phyloP scores from a whole-genome alignment of 2,329 filamentous ascomycete species.

The Hirsutella rhossiliensis region DNA sequence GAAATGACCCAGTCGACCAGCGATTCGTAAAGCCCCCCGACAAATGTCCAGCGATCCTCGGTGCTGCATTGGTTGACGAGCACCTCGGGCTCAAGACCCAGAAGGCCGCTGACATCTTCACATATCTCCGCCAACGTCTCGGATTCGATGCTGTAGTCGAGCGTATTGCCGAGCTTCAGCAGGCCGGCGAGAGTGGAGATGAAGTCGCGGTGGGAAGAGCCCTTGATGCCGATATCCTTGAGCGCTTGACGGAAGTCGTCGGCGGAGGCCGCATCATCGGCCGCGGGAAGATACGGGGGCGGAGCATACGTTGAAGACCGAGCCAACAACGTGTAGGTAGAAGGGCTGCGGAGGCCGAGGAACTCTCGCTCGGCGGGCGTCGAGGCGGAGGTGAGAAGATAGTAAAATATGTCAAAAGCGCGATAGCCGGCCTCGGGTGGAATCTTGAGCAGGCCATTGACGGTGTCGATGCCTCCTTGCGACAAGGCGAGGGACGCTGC shows the following conservation, averaged over 20 bases:
- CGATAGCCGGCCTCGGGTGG: constrained; percentile 71
- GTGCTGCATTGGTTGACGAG: constrained; percentile 70
- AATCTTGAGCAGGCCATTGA: constrained; percentile 67
- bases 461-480: constrained; percentile 77
- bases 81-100: constrained; percentile 78
- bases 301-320: constrained; percentile 77
- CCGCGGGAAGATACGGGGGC: constrained; percentile 80
- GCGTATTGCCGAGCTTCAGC: constrained; percentile 81
- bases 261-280: constrained; percentile 82
- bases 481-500: constrained; percentile 68
- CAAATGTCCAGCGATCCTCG: constrained; percentile 69
- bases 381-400: constrained; percentile 83
- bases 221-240: constrained; percentile 90
- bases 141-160: constrained; percentile 73
- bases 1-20: constrained; percentile 88
- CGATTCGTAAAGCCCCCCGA: constrained; percentile 83
- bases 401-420: constrained; percentile 97
- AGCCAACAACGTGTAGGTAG: constrained; percentile 66
- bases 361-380: constrained; percentile 83
- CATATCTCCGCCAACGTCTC: constrained; percentile 78
- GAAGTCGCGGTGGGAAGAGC: constrained; percentile 66
- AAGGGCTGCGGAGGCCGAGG: constrained; percentile 64
- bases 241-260: constrained; percentile 84
- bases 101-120: constrained; percentile 76
- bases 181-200: constrained; percentile 78